phyloP scores from a whole-genome alignment of 352 stramenopile species.

The Phytophthora citricola region DNA sequence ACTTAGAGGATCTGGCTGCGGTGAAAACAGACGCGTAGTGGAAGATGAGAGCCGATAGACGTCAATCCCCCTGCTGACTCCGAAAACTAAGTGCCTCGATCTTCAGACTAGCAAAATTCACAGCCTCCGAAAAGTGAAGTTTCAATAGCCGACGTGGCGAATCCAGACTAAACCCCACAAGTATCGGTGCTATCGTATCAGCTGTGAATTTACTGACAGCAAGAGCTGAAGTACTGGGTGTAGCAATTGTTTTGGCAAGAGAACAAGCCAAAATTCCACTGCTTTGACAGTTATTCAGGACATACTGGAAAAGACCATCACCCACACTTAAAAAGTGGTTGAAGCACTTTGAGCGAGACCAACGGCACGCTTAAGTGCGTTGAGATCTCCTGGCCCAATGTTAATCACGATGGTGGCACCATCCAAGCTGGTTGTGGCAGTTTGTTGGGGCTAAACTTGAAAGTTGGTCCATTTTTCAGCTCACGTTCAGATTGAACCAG shows the following conservation, averaged over 20 bases:
- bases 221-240: constrained; percentile 25
- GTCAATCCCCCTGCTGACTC: constrained; percentile 41
- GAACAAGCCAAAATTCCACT: constrained; percentile 40
- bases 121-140: constrained; percentile 73
- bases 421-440: constrained; percentile 52
- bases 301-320: constrained; percentile 54
- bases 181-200: constrained; percentile 49
- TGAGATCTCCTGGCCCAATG: constrained; percentile 52
- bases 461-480: constrained; percentile 11
- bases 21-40: constrained; percentile 53
- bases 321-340: constrained; percentile 4
- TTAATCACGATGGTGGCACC: constrained; percentile 48
- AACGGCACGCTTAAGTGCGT: constrained; percentile 49
- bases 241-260: constrained; percentile 26
- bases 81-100: constrained; percentile 45
- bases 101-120: constrained; percentile 46
- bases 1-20: constrained; percentile 54
- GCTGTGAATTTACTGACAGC: constrained; percentile 46
- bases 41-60: constrained; percentile 45
- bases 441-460: constrained; percentile 39
- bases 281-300: constrained; percentile 52
- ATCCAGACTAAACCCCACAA: constrained; percentile 72
- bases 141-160: constrained; percentile 59
- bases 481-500: constrained; percentile 46
- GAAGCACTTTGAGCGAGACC: constrained; percentile 36